Percentiles rank a stretch among this genome's conserved stretches.
Conservation (phyloP, 108 stramenopile genomes). For the Thalassiosira profunda region DNA sequence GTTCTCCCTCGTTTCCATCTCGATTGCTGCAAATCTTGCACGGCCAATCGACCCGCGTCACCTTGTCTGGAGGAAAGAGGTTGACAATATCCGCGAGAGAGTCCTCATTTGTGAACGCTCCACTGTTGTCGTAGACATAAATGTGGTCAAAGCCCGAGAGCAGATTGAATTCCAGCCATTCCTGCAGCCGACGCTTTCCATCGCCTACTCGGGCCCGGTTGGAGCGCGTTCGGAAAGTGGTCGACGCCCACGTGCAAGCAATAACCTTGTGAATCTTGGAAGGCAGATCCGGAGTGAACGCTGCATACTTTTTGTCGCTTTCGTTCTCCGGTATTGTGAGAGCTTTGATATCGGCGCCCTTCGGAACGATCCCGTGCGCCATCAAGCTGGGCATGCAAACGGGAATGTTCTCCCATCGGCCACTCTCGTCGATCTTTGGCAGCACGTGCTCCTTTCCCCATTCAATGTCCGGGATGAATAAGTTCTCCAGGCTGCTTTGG, state of each 20-base stretch:
- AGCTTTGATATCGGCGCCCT: conserved; percentile 23
- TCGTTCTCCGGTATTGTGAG: conserved; percentile 16
- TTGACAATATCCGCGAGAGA: conserved; percentile 73
- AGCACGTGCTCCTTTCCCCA: conserved; percentile 81
- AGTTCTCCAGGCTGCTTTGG: conserved; percentile 6
- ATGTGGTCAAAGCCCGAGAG: conserved; percentile 86
- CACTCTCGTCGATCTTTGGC: conserved; percentile 74
- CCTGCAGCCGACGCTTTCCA: conserved; percentile 76
- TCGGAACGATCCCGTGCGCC: conserved; percentile 34
- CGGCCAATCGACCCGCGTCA: conserved; percentile 83
- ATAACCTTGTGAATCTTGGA: conserved; percentile 69
- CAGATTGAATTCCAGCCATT: conserved; percentile 85
- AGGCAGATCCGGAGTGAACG: conserved; percentile 5
- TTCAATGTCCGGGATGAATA: conserved; percentile 59
- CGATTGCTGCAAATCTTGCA: conserved; percentile 87
- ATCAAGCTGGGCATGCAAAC: conserved; percentile 51
- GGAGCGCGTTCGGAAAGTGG: conserved; percentile 76
- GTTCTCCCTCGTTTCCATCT: conserved; percentile 83
- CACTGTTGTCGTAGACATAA: conserved; percentile 88
- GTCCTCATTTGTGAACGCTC: conserved; percentile 68
- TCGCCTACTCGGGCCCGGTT: conserved; percentile 74
- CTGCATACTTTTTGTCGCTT: conserved; percentile 21
- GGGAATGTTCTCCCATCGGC: conserved; percentile 89
- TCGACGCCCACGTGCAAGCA: conserved; percentile 85
- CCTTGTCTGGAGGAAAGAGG: conserved; percentile 70